Conservation (phyloP, 495 filamentous ascomycete genomes). For the Lophiotrema nucula region DNA sequence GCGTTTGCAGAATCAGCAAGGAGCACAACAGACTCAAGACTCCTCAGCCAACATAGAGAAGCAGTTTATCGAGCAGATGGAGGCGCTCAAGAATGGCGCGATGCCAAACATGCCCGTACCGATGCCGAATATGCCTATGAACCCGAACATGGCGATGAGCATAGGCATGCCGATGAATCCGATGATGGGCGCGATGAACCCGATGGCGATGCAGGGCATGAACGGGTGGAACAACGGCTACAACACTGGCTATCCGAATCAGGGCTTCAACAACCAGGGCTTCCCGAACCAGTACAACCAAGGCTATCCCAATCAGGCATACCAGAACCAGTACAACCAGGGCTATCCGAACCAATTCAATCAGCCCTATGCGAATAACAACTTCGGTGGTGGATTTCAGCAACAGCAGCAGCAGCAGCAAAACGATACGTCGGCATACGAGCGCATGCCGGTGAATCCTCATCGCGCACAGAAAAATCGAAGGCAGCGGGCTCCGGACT, state of each 20-base stretch:
- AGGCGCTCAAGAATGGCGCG: constrained; percentile 30
- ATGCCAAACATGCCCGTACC: constrained; percentile 11
- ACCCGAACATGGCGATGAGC: constrained; percentile 49
- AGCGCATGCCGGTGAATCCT: constrained; percentile 93
- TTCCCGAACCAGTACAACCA: constrained; percentile 28
- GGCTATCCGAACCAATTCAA: constrained; percentile 29
- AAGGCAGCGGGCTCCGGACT: constrained; percentile 81
- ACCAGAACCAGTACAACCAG: constrained; percentile 19
- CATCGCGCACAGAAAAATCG: constrained; percentile 81
- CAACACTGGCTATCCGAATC: constrained; percentile 35
- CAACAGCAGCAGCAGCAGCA: constrained; percentile 69
- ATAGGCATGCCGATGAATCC: constrained; percentile 30
- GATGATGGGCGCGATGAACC: constrained; percentile 47
- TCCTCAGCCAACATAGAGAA: constrained; percentile 21
- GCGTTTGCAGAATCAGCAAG: constrained; percentile 36
- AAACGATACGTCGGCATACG: constrained; percentile 86
- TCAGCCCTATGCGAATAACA: background rate
- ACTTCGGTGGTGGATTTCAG: constrained; percentile 50
- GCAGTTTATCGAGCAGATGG: constrained; percentile 37
- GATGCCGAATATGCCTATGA: constrained; percentile 34
- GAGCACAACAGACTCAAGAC: constrained; percentile 34
- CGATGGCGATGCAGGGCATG: background rate
- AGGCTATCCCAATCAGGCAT: constrained; percentile 26
- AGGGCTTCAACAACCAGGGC: constrained; percentile 23
- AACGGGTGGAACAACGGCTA: background rate